A percentile compares a stretch with the other conserved stretches of the same genome.
These are phyloP conservation scores for Trichoderma guizhouense DNA, from an alignment of 2,329 filamentous ascomycete species.

Conservation along the genomic window DNA sequence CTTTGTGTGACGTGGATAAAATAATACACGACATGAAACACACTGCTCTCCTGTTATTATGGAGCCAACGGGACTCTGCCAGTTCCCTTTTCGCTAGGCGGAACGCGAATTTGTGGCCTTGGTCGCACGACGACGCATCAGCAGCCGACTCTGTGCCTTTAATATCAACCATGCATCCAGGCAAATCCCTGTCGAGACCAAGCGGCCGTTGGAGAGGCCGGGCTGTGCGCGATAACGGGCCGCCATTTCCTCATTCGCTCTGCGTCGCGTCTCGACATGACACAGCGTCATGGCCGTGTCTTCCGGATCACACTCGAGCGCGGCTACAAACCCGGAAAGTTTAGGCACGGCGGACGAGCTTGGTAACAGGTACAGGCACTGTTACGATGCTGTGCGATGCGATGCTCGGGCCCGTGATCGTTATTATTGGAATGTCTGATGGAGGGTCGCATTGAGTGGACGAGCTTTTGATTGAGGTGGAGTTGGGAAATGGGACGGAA, in stretches of 20 bases:
- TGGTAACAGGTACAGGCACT: neutral
- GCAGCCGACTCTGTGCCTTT: constrained; percentile 14
- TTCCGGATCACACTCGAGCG: neutral
- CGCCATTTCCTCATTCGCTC: neutral
- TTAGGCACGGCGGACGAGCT: neutral
- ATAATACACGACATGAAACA: neutral
- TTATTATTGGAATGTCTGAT: constrained; percentile 13
- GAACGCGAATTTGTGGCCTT: neutral
- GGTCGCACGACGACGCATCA: constrained; percentile 16
- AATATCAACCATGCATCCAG: neutral
- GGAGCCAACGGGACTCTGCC: constrained; percentile 8
- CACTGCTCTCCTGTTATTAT: constrained; percentile 15
- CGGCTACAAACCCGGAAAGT: neutral
- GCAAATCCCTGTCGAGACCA: neutral
- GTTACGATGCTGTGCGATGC: neutral
- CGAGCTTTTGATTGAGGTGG: constrained; percentile 21
- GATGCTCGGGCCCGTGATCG: neutral
- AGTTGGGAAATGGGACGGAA: constrained; percentile 17
- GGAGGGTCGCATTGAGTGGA: constrained; percentile 19
- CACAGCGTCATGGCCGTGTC: neutral
- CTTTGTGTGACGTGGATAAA: constrained; percentile 8
- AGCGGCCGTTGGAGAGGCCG: constrained; percentile 1
- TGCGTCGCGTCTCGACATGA: neutral
- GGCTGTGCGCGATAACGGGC: neutral
- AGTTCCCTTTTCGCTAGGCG: constrained; percentile 13